Conservation (phyloP, 1,139 yeast genomes). For the Wickerhamomyces sp. region DNA sequence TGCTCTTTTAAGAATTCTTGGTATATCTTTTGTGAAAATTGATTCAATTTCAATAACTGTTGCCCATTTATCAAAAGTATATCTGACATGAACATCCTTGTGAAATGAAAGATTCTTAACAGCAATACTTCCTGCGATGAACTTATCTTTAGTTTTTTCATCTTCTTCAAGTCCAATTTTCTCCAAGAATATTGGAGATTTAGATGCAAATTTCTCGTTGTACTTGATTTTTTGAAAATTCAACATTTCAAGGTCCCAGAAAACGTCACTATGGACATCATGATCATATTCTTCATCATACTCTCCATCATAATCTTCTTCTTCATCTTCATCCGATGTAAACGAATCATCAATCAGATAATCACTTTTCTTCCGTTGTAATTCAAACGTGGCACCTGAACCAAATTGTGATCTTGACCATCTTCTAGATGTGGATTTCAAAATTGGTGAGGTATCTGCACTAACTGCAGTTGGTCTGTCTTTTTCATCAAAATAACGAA, state of each 20-base stretch:
- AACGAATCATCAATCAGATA: conserved; percentile 22
- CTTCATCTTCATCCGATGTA: conserved; percentile 15
- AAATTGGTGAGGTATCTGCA: conserved; percentile 55
- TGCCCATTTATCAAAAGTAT: conserved; percentile 68
- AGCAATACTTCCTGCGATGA: conserved; percentile 65
- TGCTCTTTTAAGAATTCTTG: conserved; percentile 44
- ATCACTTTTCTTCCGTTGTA: conserved; percentile 5
- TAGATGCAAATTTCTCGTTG: conserved; percentile 31
- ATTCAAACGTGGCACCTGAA: conserved; percentile 20
- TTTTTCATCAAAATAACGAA: conserved; percentile 63
- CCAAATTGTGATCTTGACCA: conserved; percentile 9
- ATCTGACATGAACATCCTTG: conserved; percentile 57
- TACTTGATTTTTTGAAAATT: conserved; percentile 38
- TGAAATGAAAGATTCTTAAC: conserved; percentile 65
- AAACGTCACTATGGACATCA: conserved; percentile 16
- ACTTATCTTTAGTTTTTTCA: conserved; percentile 46
- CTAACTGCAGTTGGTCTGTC: conserved; percentile 77
- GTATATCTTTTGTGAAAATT: conserved; percentile 50
- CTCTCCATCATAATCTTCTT: conserved; percentile 23
- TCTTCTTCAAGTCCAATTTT: conserved; percentile 55
- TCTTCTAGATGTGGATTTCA: conserved; percentile 20
- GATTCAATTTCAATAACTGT: conserved; percentile 70
- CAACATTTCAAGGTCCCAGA: conserved; percentile 48
- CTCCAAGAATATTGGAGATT: conserved; percentile 56
- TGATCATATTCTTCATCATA: conserved; percentile 24